Evolutionary conservation across 2,329 filamentous ascomycete species (phyloP).

Genomic region (Aspergillus proliferans): DNA sequence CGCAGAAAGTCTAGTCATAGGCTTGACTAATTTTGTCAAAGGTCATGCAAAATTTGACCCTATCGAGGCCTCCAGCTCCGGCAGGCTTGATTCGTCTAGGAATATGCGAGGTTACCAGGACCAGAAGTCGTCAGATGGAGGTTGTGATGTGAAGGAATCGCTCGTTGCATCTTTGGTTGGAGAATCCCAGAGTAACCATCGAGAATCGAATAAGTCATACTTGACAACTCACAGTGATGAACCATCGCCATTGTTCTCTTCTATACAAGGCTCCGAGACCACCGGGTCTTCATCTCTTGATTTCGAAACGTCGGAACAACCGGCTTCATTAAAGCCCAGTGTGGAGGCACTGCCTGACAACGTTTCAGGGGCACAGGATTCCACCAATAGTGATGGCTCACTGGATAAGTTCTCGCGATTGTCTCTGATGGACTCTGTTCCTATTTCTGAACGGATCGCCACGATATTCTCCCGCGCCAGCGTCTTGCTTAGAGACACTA

Average conservation of each 20-base stretch:
- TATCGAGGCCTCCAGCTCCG: conserved; percentile 9
- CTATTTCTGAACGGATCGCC: conserved; percentile 8
- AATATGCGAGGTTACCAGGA: neutral
- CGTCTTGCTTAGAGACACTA: conserved; percentile 33
- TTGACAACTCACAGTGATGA: conserved; percentile 4
- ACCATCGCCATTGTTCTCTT: conserved; percentile 9
- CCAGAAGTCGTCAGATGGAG: neutral
- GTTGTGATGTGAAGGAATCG: neutral
- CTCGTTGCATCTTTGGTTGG: neutral
- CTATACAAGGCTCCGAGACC: conserved; percentile 5
- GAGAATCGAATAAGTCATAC: neutral
- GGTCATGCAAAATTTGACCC: conserved; percentile 29
- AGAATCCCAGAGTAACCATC: neutral
- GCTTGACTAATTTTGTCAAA: conserved; percentile 47
- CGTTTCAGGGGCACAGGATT: neutral
- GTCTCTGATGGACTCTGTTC: conserved; percentile 6
- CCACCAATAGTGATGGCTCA: neutral
- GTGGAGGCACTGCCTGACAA: conserved; percentile 1
- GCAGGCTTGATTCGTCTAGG: conserved; percentile 1
- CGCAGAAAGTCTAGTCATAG: conserved; percentile 51
- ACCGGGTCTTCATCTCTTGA: conserved; percentile 4
- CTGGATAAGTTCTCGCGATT: neutral
- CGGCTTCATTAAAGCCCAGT: neutral
- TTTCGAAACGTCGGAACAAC: neutral
- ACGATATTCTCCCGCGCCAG: conserved; percentile 39